These are phyloP conservation scores for Boletus speciosus DNA, from an alignment of 768 basidiomycete genomes.

Conservation along the genomic window DNA sequence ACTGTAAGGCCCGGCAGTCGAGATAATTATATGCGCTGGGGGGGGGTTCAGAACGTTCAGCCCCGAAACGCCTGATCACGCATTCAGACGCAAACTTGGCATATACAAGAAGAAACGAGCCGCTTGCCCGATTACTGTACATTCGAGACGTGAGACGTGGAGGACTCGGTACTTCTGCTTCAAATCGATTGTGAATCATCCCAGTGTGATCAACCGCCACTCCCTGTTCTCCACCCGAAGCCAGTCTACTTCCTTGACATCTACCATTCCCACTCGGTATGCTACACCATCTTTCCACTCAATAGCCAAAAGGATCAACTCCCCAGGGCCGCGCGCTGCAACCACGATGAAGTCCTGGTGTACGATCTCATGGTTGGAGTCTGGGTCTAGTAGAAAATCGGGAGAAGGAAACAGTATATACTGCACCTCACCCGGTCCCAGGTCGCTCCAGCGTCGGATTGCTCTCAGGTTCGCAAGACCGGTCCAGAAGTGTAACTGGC, in stretches of 20 bases:
- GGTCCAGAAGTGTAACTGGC: conserved; percentile 19
- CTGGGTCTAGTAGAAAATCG: not conserved
- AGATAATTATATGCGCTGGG: no score
- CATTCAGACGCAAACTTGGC: not conserved
- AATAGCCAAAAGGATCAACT: conserved; percentile 7
- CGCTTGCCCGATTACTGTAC: not conserved
- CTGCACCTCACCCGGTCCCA: not conserved
- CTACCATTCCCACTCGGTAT: conserved; percentile 6
- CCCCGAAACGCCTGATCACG: no score
- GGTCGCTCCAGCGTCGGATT: not conserved
- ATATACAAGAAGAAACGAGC: not conserved
- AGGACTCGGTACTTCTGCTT: no score
- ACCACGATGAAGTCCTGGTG: conserved; percentile 13
- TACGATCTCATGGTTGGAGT: not conserved
- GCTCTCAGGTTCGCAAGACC: conserved; percentile 1
- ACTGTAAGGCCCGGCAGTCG: no score
- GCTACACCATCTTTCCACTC: conserved; percentile 17
- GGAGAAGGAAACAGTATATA: not conserved
- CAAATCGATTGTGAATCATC: not conserved
- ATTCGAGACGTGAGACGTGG: no score
- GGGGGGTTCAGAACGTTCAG: no score
- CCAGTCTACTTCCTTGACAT: not conserved
- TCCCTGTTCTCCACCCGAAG: conserved; percentile 6
- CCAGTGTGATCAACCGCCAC: conserved; percentile 11
- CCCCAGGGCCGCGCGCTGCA: not conserved